Conservation (phyloP, 1,284 basidiomycete genomes). For the Golubevia sp. region DNA sequence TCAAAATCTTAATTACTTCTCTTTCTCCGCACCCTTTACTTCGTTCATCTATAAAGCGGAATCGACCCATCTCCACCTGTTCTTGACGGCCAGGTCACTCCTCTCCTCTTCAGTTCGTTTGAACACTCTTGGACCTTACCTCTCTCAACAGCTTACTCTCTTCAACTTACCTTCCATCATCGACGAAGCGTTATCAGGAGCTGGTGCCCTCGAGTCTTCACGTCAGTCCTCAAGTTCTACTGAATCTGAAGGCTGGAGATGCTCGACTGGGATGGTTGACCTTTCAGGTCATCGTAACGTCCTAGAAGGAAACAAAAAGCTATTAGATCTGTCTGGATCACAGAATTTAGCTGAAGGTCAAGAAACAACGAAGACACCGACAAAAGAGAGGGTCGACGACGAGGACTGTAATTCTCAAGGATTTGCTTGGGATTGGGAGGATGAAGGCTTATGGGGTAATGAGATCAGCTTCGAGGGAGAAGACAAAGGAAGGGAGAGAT, state of each 20-base stretch:
- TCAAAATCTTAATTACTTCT: neutral
- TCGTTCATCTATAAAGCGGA: too few species aligned
- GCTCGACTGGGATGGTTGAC: too few species aligned
- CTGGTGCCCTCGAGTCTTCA: too few species aligned
- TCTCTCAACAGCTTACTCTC: slow-evolving; percentile 82
- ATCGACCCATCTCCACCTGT: slow-evolving; percentile 81
- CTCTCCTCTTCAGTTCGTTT: slow-evolving; percentile 88
- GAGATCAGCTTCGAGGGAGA: slow-evolving; percentile 15
- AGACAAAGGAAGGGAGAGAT: slow-evolving; percentile 16
- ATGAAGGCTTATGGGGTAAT: slow-evolving; percentile 56
- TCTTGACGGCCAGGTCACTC: slow-evolving; percentile 85
- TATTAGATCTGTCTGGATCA: too few species aligned
- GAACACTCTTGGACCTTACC: slow-evolving; percentile 90
- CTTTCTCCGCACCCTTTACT: neutral
- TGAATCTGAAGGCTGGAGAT: slow-evolving; percentile 17
- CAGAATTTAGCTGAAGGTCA: too few species aligned
- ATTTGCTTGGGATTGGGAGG: slow-evolving; percentile 54
- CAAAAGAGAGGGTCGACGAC: slow-evolving; percentile 16
- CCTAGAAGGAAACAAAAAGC: too few species aligned
- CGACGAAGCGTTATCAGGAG: slow-evolving; percentile 64
- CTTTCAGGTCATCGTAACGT: too few species aligned
- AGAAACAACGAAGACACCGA: too few species aligned
- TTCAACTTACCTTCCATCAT: slow-evolving; percentile 74
- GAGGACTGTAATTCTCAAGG: slow-evolving; percentile 19
- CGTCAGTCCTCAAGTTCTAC: neutral